Percentiles rank a stretch among this genome's conserved stretches.
These are phyloP conservation scores for Plectosphaerella plurivora DNA, from an alignment of 2,329 filamentous ascomycete genomes.

Conservation along the genomic window DNA sequence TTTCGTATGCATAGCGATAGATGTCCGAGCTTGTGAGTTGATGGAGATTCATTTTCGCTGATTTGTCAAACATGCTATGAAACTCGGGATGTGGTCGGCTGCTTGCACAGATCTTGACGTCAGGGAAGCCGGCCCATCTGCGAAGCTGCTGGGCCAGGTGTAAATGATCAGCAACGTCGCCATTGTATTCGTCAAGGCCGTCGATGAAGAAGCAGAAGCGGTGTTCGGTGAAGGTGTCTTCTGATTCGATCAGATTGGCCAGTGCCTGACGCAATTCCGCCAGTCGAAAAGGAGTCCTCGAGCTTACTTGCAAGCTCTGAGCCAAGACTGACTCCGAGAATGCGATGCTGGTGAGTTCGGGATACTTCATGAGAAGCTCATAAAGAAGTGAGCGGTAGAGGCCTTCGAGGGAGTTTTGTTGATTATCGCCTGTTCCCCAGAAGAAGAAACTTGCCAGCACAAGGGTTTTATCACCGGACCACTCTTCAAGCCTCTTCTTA, in stretches of 20 bases:
- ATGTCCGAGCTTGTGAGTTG: slow-evolving; percentile 1
- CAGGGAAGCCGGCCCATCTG: background rate
- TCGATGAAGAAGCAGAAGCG: slow-evolving; percentile 8
- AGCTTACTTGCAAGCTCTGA: too few relatives aligned
- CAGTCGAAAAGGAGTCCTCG: background rate
- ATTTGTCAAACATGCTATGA: background rate
- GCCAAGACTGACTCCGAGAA: slow-evolving; percentile 6
- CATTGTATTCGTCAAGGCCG: slow-evolving; percentile 4
- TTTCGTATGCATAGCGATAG: too few relatives aligned
- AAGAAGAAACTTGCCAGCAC: slow-evolving; percentile 8
- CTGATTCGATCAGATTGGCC: background rate
- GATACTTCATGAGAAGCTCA: slow-evolving; percentile 10
- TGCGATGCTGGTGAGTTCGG: slow-evolving; percentile 7
- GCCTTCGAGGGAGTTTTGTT: slow-evolving; percentile 13
- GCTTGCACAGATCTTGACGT: slow-evolving; percentile 3
- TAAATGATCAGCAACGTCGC: background rate
- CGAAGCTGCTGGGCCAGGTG: background rate
- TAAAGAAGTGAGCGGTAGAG: slow-evolving; percentile 14
- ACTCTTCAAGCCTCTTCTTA: background rate
- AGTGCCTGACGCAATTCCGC: background rate
- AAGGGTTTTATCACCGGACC: slow-evolving; percentile 1
- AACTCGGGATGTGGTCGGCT: slow-evolving; percentile 2
- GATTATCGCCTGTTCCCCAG: slow-evolving; percentile 6
- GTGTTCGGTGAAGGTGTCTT: too few relatives aligned
- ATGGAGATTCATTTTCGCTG: background rate